Evolutionary conservation across 768 basidiomycete species (phyloP), one percentile per base, ranked within the genome.

Genomic region (Boletus subparvulus): DNA sequence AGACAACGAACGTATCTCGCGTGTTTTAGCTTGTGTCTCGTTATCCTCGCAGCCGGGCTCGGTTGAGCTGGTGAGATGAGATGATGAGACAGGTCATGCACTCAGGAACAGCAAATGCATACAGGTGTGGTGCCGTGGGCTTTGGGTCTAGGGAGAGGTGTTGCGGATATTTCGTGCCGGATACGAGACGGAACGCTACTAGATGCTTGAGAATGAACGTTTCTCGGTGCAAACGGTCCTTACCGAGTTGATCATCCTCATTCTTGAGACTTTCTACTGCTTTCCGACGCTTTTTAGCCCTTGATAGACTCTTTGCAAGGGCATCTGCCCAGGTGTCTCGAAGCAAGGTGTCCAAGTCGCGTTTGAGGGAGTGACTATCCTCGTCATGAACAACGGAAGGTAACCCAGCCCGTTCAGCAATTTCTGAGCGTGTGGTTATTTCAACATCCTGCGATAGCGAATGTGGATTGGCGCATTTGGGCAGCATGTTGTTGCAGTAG

Each of bases 31-130:
- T 60, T 77, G 73, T 14, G 36, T 60, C 47, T 73, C 66, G 47
- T 65, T 74, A 59, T 85, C 84, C 61, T 85, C 84, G 6, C 62
- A 73, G 32, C 78, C 79, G 1, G 82, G 83, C 52, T 76, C 80
- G 41, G 72, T 74, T 24, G 75, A 76, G 60, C 82, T 83, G 50
- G n/a, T 12, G 21, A 12, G 33, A 50, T 6, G 12, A 28, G 26
- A 26, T 28, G 5, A 28, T 52, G 55, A 39, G 55, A 53, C 14
- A 47, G 4, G 7, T 46, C n/a, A 14, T n/a, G 24, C 16, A 24
- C 14, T 13, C 6, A 24, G 26, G 16, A 35, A 44, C n/a, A 2
- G 17, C 21, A 52, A 7, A 10, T 13, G 67, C 75, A 14, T 59
- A 83, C 82, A 69, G 67, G 7, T 69, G 56, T 6, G 64, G 69